Evolutionary conservation across 805 yeast species (phyloP).

Genomic region (Saccharomycopsis sp.): DNA sequence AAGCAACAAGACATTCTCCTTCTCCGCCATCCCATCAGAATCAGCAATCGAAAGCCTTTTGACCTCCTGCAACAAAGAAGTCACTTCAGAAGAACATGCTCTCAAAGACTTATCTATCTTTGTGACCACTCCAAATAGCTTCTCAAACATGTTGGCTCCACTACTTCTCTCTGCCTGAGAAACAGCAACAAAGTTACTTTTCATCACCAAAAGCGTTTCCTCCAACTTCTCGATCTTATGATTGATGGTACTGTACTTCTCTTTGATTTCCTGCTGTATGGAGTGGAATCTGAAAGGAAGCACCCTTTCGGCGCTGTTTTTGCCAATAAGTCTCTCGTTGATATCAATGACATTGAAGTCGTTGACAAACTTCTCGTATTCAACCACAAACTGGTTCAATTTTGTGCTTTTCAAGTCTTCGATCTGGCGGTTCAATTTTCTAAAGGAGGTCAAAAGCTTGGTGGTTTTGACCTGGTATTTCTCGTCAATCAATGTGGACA

Average conservation of each 20-base stretch:
- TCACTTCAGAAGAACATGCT: not conserved
- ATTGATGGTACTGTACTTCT: not conserved
- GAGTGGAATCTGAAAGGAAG: not conserved
- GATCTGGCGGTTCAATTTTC: not conserved
- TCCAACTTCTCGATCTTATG: not conserved
- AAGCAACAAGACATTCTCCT: not conserved
- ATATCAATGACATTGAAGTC: not conserved
- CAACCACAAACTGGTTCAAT: not conserved
- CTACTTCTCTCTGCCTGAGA: not conserved
- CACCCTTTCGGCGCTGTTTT: not conserved
- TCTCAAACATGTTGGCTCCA: not conserved
- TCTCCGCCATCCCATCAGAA: not conserved
- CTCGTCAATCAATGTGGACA: not conserved
- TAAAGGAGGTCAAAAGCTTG: not conserved
- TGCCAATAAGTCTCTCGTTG: not conserved
- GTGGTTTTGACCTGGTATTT: not conserved
- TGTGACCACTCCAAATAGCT: not conserved
- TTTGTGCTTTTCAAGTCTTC: not conserved
- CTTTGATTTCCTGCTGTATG: not conserved
- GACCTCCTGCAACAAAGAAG: not conserved
- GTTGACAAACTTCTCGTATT: not conserved
- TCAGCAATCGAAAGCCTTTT: not conserved
- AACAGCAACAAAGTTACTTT: not conserved
- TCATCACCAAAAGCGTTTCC: not conserved
- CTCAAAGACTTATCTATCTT: not conserved